A percentile compares a stretch with the other conserved stretches of the same genome.
Evolutionary conservation across 2,329 filamentous ascomycete species (phyloP).

Genomic region (Amesomyces nigricolor): DNA sequence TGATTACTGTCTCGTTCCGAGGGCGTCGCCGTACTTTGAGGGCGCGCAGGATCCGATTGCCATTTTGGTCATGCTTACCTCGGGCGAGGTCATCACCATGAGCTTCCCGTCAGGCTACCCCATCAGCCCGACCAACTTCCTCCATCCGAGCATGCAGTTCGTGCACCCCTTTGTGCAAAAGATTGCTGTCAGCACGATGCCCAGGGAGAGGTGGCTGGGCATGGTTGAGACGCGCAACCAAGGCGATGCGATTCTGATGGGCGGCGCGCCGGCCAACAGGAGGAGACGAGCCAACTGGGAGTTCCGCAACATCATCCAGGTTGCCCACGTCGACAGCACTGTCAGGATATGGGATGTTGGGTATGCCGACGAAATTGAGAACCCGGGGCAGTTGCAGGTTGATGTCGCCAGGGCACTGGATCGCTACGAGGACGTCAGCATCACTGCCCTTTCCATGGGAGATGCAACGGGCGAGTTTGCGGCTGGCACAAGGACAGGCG

Average conservation of each 20-base stretch:
- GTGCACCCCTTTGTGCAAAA: constrained; percentile 84
- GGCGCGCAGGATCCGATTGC: constrained; percentile 89
- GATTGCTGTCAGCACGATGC: constrained; percentile 65
- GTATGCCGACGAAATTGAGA: constrained; percentile 89
- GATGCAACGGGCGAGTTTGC: constrained; percentile 78
- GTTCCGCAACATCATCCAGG: constrained; percentile 75
- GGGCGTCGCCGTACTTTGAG: constrained; percentile 75
- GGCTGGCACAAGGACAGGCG: constrained; percentile 75
- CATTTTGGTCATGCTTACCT: constrained; percentile 70
- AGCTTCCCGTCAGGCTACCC: constrained; percentile 90
- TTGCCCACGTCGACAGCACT: constrained; percentile 84
- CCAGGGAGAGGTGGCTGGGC: constrained; percentile 78
- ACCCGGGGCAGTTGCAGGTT: constrained; percentile 71
- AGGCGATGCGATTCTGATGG: constrained; percentile 71
- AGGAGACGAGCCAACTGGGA: constrained; percentile 63
- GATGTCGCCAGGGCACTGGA: constrained; percentile 79
- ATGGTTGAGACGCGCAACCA: constrained; percentile 79
- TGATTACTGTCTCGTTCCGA: constrained; percentile 79
- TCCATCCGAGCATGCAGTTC: constrained; percentile 81
- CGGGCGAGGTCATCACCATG: constrained; percentile 82
- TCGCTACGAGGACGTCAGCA: constrained; percentile 68
- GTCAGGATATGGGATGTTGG: constrained; percentile 91
- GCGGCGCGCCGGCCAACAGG: constrained; percentile 67
- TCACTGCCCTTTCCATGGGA: constrained; percentile 75
- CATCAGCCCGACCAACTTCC: constrained; percentile 85